Percentiles rank a stretch among this genome's conserved stretches.
Evolutionary conservation across 2,329 filamentous ascomycete genomes (phyloP).

Genomic region (Calonectria pseudoreteaudii): DNA sequence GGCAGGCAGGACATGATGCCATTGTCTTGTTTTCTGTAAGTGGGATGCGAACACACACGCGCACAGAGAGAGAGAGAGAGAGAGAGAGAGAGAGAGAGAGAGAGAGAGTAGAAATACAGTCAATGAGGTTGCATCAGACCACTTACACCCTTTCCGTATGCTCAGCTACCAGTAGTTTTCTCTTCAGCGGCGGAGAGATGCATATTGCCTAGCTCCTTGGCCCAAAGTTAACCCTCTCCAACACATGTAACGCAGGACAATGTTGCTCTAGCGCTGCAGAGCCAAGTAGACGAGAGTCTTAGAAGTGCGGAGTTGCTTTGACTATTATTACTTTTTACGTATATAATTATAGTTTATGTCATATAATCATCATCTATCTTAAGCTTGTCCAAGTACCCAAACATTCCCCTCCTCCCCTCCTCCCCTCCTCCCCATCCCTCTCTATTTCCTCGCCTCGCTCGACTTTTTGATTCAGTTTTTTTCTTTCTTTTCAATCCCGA

Average conservation of each 20-base stretch:
- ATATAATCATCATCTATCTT: not conserved
- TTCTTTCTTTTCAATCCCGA: not conserved
- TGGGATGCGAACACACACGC: not conserved
- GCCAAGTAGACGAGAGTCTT: not conserved
- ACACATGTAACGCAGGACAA: not conserved
- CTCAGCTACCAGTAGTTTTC: not conserved
- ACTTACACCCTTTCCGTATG: not conserved
- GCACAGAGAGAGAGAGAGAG: too few relatives aligned
- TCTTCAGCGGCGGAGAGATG: not conserved
- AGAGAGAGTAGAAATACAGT: not conserved
- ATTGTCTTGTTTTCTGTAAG: not conserved
- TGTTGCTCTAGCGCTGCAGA: not conserved
- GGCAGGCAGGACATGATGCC: not conserved
- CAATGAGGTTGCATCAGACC: not conserved
- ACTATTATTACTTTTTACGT: not conserved
- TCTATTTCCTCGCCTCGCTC: too few relatives aligned
- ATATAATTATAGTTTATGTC: not conserved
- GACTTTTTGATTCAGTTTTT: too few relatives aligned
- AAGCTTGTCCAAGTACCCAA: not conserved
- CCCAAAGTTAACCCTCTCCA: not conserved
- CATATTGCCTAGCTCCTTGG: not conserved
- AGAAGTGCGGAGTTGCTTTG: not conserved
- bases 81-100: not conserved
- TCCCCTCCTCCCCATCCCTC: not conserved
- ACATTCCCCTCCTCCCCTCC: rapidly evolving